Percentiles rank a stretch among this genome's conserved stretches.
These are phyloP conservation scores for Periglandula ipomoeae DNA, from an alignment of 2,329 filamentous ascomycete genomes.

Conservation along the genomic window DNA sequence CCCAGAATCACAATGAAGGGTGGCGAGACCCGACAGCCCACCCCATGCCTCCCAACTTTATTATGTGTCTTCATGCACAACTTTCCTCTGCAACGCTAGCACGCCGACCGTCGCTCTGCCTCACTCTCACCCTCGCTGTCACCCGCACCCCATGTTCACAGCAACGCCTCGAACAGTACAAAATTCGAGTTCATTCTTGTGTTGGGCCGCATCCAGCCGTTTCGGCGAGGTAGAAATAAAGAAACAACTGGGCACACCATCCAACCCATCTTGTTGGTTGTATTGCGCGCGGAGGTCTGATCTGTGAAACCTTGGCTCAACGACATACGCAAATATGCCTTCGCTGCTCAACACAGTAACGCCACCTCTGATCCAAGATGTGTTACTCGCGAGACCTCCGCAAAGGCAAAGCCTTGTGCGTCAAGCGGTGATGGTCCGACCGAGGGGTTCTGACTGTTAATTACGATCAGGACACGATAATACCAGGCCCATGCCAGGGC, in stretches of 20 bases:
- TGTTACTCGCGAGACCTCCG: background rate
- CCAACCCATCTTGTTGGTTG: background rate
- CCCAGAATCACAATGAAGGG: constrained; percentile 4
- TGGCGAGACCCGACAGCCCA: constrained; percentile 6
- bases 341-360: background rate
- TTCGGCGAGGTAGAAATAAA: too few relatives aligned
- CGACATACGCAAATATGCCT: background rate
- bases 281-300: background rate
- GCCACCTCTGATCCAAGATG: background rate
- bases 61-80: background rate
- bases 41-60: constrained; percentile 4
- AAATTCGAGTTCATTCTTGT: background rate
- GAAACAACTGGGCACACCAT: too few relatives aligned
- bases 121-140: background rate
- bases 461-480: background rate
- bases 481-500: background rate
- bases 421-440: background rate
- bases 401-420: background rate
- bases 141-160: background rate
- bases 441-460: background rate
- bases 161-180: background rate
- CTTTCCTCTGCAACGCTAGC: background rate
- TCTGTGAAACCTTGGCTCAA: background rate
- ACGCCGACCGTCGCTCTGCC: background rate
- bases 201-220: too few relatives aligned